Percentiles rank a stretch among this genome's conserved stretches.
phyloP scores from a whole-genome alignment of 108 stramenopile species.

The Ochromonas danica region DNA sequence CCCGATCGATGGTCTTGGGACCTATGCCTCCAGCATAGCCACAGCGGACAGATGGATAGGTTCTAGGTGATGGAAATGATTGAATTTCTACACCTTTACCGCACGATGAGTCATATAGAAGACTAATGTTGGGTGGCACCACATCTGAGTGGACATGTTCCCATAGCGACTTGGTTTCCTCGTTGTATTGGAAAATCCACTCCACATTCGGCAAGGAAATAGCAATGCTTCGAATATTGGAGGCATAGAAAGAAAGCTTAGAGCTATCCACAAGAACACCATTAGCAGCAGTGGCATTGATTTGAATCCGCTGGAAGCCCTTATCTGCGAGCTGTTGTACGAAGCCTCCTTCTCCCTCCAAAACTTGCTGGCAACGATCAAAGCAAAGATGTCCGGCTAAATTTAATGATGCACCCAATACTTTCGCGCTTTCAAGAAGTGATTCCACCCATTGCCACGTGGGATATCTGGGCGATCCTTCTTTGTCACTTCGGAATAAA shows the following conservation, averaged over 20 bases:
- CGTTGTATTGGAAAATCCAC: constrained; percentile 86
- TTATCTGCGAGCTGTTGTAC: constrained; percentile 53
- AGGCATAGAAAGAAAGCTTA: constrained; percentile 52
- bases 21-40: constrained; percentile 72
- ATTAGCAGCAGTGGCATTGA: constrained; percentile 90
- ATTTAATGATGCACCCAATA: constrained; percentile 46
- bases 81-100: constrained; percentile 40
- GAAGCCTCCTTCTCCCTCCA: constrained; percentile 67
- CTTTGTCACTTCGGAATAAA: constrained; percentile 84
- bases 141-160: constrained; percentile 51
- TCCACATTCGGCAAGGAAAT: constrained; percentile 63
- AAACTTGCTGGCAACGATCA: constrained; percentile 74
- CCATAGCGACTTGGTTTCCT: constrained; percentile 77
- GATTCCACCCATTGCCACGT: constrained; percentile 68
- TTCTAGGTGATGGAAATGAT: constrained; percentile 36
- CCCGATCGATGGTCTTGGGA: constrained; percentile 64
- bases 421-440: constrained; percentile 34
- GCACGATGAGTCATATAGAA: constrained; percentile 45
- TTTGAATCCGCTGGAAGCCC: constrained; percentile 83
- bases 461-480: constrained; percentile 79
- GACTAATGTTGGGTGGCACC: constrained; percentile 38
- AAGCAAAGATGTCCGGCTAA: constrained; percentile 88
- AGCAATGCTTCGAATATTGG: constrained; percentile 52
- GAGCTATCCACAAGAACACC: constrained; percentile 70
- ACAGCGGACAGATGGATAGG: not conserved